Evolutionary conservation across 2,329 filamentous ascomycete genomes (phyloP).

Genomic region (Metarhizium guizhouense): DNA sequence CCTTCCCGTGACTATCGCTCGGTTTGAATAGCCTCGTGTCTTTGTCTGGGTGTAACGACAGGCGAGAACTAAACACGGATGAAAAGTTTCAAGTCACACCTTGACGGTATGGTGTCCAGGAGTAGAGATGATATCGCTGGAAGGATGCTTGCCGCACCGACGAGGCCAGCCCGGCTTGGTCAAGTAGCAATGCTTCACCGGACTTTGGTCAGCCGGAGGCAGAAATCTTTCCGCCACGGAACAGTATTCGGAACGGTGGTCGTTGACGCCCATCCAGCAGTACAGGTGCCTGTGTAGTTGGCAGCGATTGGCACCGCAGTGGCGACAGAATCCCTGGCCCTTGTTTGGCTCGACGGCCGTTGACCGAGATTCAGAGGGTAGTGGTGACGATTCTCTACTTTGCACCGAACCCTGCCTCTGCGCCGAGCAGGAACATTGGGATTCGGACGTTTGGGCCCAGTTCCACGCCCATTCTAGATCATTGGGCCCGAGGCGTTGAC

Average conservation of each 20-base stretch:
- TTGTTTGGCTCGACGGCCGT: neutral
- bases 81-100: neutral
- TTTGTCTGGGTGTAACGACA: no score
- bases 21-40: no score
- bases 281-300: neutral
- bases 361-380: neutral
- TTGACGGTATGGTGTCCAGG: neutral
- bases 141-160: neutral
- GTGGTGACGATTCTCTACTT: no score
- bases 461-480: neutral
- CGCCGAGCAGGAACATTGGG: no score
- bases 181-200: neutral
- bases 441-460: no score
- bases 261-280: neutral
- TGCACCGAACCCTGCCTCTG: no score
- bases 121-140: neutral
- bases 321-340: neutral
- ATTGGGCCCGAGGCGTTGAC: neutral
- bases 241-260: neutral
- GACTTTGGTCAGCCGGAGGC: neutral
- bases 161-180: neutral
- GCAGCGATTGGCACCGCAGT: neutral
- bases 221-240: neutral
- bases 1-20: no score
- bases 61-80: no score